Percentiles rank a stretch among this genome's conserved stretches.
Evolutionary conservation across 805 yeast genomes (phyloP).

Genomic region (Wickerhamomyces sydowiorum): DNA sequence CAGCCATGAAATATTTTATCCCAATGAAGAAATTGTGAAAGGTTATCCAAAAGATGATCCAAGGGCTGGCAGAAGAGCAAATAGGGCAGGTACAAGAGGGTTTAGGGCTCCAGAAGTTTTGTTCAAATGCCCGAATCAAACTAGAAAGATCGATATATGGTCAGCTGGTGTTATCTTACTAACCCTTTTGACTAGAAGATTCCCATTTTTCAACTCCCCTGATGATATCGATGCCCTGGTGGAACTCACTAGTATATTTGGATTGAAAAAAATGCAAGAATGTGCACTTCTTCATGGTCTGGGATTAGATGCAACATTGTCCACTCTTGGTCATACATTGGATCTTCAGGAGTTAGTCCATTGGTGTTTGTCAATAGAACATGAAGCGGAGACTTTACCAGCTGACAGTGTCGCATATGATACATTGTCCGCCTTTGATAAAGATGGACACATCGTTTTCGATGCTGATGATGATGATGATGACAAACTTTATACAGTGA

Average conservation of each 20-base stretch:
- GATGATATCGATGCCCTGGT: conserved; percentile 91
- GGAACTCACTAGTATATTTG: conserved; percentile 79
- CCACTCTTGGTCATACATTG: conserved; percentile 33
- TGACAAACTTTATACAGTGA: conserved; percentile 2
- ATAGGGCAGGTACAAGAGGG: conserved; percentile 91
- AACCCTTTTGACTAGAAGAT: conserved; percentile 70
- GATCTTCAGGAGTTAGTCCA: conserved; percentile 33
- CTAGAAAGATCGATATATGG: conserved; percentile 77
- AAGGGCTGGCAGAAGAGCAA: conserved; percentile 86
- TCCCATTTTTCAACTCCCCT: conserved; percentile 90
- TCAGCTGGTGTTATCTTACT: conserved; percentile 75
- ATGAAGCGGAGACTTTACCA: conserved; percentile 56
- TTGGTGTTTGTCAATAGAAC: conserved; percentile 39
- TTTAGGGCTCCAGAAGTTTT: conserved; percentile 80
- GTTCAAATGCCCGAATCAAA: conserved; percentile 43
- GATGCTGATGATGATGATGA: conserved; percentile 4
- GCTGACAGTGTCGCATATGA: conserved; percentile 69
- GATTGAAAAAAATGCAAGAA: conserved; percentile 61
- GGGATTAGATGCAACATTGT: conserved; percentile 65
- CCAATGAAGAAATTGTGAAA: conserved; percentile 26
- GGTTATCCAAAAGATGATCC: conserved; percentile 87
- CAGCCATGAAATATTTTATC: conserved; percentile 23
- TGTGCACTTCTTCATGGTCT: conserved; percentile 86
- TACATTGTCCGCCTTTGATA: conserved; percentile 37
- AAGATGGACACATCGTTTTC: conserved; percentile 4